These are phyloP conservation scores for Suillus decipiens DNA, from an alignment of 768 basidiomycete species.

Conservation along the genomic window DNA sequence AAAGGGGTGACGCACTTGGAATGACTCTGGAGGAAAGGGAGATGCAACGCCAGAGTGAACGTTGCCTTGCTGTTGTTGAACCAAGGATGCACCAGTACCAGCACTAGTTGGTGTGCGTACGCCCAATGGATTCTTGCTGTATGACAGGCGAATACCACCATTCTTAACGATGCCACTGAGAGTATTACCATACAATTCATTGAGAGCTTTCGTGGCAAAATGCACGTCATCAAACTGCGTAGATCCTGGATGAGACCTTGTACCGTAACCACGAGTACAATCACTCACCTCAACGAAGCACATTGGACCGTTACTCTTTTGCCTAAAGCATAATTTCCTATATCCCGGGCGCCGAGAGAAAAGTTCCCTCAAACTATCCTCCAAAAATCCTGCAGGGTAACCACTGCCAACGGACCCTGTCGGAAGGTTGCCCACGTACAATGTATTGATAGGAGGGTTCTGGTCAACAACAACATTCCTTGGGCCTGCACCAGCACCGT, in stretches of 20 bases:
- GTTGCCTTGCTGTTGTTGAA: conserved; percentile 28
- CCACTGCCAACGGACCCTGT: conserved; percentile 72
- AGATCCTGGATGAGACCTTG: background rate
- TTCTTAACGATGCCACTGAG: conserved; percentile 91
- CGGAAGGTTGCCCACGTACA: conserved; percentile 99
- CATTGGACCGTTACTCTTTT: conserved; percentile 98
- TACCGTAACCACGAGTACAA: background rate
- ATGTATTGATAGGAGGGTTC: conserved; percentile 97
- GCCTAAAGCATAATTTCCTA: conserved; percentile 90
- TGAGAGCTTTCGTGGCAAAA: conserved; percentile 83
- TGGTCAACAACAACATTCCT: conserved; percentile 66
- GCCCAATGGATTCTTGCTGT: conserved; percentile 98
- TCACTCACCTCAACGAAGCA: conserved; percentile 91
- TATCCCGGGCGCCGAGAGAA: conserved; percentile 83
- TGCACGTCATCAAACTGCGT: conserved; percentile 86
- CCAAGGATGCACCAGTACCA: conserved; percentile 22
- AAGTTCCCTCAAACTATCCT: conserved; percentile 81
- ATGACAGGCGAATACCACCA: conserved; percentile 93
- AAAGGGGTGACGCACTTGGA: conserved; percentile 33
- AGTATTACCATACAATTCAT: conserved; percentile 89
- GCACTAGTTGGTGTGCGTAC: conserved; percentile 78
- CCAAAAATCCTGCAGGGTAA: conserved; percentile 77
- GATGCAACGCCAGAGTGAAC: conserved; percentile 25
- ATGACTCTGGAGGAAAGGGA: conserved; percentile 30
- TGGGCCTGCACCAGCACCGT: conserved; percentile 27